Percentiles rank a stretch among this genome's conserved stretches.
Evolutionary conservation across 1,284 basidiomycete genomes (phyloP).

Genomic region (Marasmius tenuissimus): DNA sequence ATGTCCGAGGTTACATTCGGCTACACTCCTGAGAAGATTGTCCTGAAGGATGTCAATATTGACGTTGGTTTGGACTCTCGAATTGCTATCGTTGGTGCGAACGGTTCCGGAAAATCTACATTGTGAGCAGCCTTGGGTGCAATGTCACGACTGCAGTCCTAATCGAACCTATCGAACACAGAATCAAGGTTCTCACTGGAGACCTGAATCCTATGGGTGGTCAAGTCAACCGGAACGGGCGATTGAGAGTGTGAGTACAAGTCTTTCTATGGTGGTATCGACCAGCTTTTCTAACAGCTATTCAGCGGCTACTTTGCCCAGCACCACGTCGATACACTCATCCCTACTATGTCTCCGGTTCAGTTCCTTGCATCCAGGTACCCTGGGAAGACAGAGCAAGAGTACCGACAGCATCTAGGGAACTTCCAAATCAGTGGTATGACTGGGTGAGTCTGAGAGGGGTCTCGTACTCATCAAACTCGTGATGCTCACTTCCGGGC

Average conservation of each 20-base stretch:
- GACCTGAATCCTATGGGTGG: conserved; percentile 82
- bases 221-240: conserved; percentile 87
- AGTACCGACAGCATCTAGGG: conserved; percentile 94
- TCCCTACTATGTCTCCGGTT: conserved; percentile 84
- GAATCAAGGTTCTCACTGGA: conserved; percentile 94
- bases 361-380: conserved; percentile 90
- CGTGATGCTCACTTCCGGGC: conserved; percentile 3
- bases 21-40: conserved; percentile 79
- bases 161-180: conserved; percentile 24
- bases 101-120: conserved; percentile 81
- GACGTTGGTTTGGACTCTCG: conserved; percentile 89
- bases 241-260: conserved; percentile 74
- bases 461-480: conserved; percentile 1
- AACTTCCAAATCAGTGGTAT: conserved; percentile 98
- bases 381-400: conserved; percentile 95
- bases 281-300: conserved; percentile 4
- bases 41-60: conserved; percentile 85
- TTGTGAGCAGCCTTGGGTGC: conserved; percentile 42
- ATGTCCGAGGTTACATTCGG: conserved; percentile 92
- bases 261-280: neutral
- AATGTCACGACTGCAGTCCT: conserved; percentile 5
- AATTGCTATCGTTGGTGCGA: conserved; percentile 88
- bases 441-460: conserved; percentile 63
- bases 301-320: conserved; percentile 91
- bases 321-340: conserved; percentile 95